A percentile compares a stretch with the other conserved stretches of the same genome.
Evolutionary conservation across 495 filamentous ascomycete genomes (phyloP).

Genomic region (Mycothermus thermophilus): DNA sequence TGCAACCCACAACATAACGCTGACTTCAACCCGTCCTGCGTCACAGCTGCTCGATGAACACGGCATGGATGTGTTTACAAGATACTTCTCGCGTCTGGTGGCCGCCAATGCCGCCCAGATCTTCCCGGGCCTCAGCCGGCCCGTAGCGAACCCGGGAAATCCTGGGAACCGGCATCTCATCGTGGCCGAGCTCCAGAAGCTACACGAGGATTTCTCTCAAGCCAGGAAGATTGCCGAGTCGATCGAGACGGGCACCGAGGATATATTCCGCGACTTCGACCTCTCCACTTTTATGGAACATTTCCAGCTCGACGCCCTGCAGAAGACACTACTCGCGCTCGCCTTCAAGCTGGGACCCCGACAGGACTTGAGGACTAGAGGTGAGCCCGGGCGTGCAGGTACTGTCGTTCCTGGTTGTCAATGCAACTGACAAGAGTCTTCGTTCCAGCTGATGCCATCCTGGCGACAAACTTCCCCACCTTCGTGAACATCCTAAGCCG

Average conservation of each 20-base stretch:
- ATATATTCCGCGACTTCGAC: constrained; percentile 89
- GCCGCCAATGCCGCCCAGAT: constrained; percentile 74
- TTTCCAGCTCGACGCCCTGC: constrained; percentile 76
- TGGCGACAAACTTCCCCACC: constrained; percentile 55
- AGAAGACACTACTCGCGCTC: constrained; percentile 77
- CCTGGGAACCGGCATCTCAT: constrained; percentile 74
- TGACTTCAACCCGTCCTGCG: too few species aligned
- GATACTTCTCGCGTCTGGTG: constrained; percentile 81
- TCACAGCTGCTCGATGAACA: constrained; percentile 75
- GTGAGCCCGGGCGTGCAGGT: constrained; percentile 31
- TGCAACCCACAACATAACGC: too few species aligned
- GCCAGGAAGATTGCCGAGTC: constrained; percentile 84
- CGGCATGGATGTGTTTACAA: constrained; percentile 93
- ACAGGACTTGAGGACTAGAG: constrained; percentile 75
- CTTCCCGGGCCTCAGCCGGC: constrained; percentile 59
- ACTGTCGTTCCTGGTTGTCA: background rate
- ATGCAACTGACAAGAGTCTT: constrained; percentile 21
- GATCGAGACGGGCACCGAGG: constrained; percentile 67
- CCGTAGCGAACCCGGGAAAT: constrained; percentile 54
- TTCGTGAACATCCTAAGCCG: constrained; percentile 60
- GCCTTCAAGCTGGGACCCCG: constrained; percentile 72
- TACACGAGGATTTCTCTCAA: constrained; percentile 63
- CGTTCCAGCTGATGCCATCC: constrained; percentile 61
- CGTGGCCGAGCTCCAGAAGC: constrained; percentile 70
- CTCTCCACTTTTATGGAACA: constrained; percentile 84